Base-by-base conservation (phyloP, 2,329 filamentous ascomycete genomes). In the Tolypocladium sp. region DNA sequence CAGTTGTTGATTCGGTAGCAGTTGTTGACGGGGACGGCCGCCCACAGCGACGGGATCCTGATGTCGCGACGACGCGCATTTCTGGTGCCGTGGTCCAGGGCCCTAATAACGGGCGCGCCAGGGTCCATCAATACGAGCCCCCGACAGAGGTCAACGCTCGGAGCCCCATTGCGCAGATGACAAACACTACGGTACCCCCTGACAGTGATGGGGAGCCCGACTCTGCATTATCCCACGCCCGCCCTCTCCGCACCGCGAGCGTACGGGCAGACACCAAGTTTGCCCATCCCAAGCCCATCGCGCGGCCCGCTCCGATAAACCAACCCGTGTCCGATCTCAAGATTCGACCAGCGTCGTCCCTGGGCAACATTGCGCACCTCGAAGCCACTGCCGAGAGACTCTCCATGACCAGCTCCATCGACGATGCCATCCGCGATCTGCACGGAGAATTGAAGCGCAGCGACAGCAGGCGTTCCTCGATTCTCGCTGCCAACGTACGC, bases 371-470 rank as follows among this genome's bases (percentile, higher is more conserved):
- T 62, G 85, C 87, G 64, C 83, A 86, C 56, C 82, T 92, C 62
- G 89, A 93, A 73, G 86, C 88, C 64, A 87, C 85, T 13, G 89
- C 89, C 55, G 89, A 92, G 73, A 82, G 85, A 63, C 78, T 92
- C 71, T 90, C 87, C 65, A 82, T 83, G 76, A 87, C 85, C 59
- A 89, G 86, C 62, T 90, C 89, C 62, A 89, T 92, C 68, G 88
- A 89, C 66, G 84, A 89, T 76, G 88, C 90, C 65, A 92, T 92
- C 66, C 83, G 88, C 60, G 84, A 88, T 67, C 78, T 91, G 64
- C 86, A 90, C 72, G 78, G 84, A 61, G 86, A 90, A 72, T 77
- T 89, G 68, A 90, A 90, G 73, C 81, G 84, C 64, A 83, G 79
- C 68, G 88, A 89, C 68, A 90, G 85, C 68, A 80, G 83, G 62